phyloP scores from a whole-genome alignment of 1,284 basidiomycete genomes.

The Ustilago xerochloae region DNA sequence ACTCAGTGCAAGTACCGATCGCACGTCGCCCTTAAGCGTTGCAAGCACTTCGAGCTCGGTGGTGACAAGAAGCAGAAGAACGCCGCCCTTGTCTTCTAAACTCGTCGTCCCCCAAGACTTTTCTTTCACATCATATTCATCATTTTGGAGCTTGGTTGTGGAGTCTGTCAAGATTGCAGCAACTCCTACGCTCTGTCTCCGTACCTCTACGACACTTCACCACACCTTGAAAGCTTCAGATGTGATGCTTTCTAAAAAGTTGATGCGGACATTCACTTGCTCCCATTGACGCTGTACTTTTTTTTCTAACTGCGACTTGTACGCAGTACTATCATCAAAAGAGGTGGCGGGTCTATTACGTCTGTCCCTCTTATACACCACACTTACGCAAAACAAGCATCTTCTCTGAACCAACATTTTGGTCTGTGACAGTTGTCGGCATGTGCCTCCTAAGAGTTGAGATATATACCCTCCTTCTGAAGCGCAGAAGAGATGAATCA shows the following conservation, averaged over 20 bases:
- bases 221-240: constrained; percentile 15
- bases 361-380: constrained; percentile 8
- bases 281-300: constrained; percentile 39
- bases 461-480: too few species aligned
- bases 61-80: constrained; percentile 99
- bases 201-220: too few species aligned
- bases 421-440: not conserved
- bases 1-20: constrained; percentile 93
- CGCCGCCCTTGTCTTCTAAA: constrained; percentile 84
- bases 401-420: constrained; percentile 18
- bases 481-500: too few species aligned
- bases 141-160: constrained; percentile 3
- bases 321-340: constrained; percentile 17
- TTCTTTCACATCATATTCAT: constrained; percentile 1
- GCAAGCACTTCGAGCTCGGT: constrained; percentile 99
- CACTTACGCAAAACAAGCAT: constrained; percentile 39
- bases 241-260: constrained; percentile 26
- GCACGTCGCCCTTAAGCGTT: constrained; percentile 88
- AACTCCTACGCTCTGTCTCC: not conserved
- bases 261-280: not conserved
- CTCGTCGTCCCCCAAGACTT: not conserved
- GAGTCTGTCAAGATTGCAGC: not conserved
- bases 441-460: not conserved
- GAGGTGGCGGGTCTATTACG: constrained; percentile 3
- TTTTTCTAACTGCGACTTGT: constrained; percentile 14